Conservation (phyloP, 2,329 filamentous ascomycete species). For the Fusarium devonianum region DNA sequence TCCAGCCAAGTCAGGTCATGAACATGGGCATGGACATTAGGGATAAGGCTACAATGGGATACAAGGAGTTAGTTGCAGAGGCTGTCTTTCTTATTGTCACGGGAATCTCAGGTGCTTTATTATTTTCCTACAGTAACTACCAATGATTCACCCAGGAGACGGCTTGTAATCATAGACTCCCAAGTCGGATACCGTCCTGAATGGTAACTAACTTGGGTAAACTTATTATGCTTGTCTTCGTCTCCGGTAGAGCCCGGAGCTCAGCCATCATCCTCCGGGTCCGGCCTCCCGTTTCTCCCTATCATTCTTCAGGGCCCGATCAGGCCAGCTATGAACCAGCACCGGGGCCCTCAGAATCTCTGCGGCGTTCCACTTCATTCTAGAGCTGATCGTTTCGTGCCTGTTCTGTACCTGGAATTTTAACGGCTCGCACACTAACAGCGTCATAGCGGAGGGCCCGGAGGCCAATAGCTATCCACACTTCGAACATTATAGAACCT, state of each 20-base stretch:
- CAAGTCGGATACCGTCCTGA: no score
- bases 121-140: no score
- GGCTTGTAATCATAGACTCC: no score
- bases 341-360: neutral
- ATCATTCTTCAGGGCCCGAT: conserved; percentile 9
- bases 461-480: neutral
- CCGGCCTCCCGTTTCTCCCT: conserved; percentile 21
- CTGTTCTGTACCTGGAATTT: conserved; percentile 24
- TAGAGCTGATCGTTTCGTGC: conserved; percentile 1
- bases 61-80: neutral
- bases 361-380: conserved; percentile 17
- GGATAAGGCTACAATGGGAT: conserved; percentile 7
- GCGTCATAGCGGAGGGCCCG: conserved; percentile 33
- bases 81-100: no score
- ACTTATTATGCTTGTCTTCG: neutral
- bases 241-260: conserved; percentile 19
- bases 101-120: no score
- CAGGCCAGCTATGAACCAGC: conserved; percentile 7
- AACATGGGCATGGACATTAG: conserved; percentile 26
- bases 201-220: neutral
- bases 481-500: conserved; percentile 10
- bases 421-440: conserved; percentile 11
- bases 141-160: no score
- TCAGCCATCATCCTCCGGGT: neutral
- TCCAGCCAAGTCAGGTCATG: conserved; percentile 31